Conservation (phyloP, 768 basidiomycete species). For the Russula ochroleuca region DNA sequence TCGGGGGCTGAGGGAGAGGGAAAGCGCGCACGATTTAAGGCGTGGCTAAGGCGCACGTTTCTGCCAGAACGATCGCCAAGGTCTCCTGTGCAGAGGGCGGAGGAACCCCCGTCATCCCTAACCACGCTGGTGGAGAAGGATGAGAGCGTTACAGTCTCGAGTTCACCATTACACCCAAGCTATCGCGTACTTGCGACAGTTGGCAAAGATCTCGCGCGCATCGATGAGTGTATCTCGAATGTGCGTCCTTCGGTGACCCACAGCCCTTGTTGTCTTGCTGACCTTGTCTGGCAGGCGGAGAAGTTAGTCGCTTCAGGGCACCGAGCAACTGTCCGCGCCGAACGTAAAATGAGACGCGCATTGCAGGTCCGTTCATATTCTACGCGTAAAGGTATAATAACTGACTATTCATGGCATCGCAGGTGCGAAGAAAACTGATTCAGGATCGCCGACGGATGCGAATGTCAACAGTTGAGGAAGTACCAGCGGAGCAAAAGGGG, state of each 20-base stretch:
- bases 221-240: conserved; percentile 50
- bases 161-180: conserved; percentile 27
- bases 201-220: conserved; percentile 51
- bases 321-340: conserved; percentile 18
- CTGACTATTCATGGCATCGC: neutral
- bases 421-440: conserved; percentile 16
- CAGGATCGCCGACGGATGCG: conserved; percentile 18
- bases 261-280: neutral
- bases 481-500: neutral
- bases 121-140: conserved; percentile 15
- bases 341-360: conserved; percentile 20
- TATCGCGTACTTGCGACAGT: conserved; percentile 50
- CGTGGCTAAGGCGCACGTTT: conserved; percentile 63
- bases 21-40: conserved; percentile 50
- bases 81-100: conserved; percentile 6
- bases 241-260: conserved; percentile 37
- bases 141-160: neutral
- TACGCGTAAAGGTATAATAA: neutral
- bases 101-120: conserved; percentile 15
- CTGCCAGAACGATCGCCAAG: conserved; percentile 26
- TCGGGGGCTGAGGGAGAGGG: conserved; percentile 30
- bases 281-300: conserved; percentile 10
- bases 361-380: conserved; percentile 23
- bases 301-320: conserved; percentile 17
- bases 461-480: conserved; percentile 1